Base-by-base conservation (phyloP, 768 basidiomycete species). In the Aureoboletus auriporus region DNA sequence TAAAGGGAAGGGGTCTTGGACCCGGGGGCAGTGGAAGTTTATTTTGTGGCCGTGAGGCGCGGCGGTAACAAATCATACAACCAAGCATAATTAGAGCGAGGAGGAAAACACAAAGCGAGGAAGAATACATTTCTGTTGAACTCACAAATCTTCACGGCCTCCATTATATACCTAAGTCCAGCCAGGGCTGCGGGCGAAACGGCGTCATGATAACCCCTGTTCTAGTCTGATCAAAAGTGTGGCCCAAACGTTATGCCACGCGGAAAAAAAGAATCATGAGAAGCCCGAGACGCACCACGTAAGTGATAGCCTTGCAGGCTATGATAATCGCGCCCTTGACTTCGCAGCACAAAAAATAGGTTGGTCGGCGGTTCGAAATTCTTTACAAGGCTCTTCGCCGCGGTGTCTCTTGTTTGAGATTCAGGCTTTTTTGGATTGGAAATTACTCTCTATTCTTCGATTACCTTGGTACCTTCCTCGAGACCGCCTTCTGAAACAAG, bases 391-490 rank as follows among this genome's bases (percentile, higher is more conserved):
- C 42, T 23, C 52, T 57, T 64, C 59, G 48, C 62, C 61, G 61
- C 62, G 61, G 62, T 62, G 52, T 62, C 59, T 58, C 53, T 62
- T 47, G 52, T 20, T 31, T 38, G 16, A 44, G 49, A 46, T 52
- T 51, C 44, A 40, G 56, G 28, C 29, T 12, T 39, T 26, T 58
- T 44, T 29, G 29, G 53, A 51, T 58, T 61, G 39, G 30, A 43
- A 56, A 61, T 58, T 61, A 27, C 27, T 33, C 33, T 43, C 38
- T 36, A 30, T 42, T 39, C 51, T 61, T 53, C 53, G 44, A 55
- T 59, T 54, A 52, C 56, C 42, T 50, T 55, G 39, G 39, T 48
- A 33, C 44, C 51, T 49, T 53, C 39, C 33, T 20, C 35, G 30
- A 12, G 47, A 47, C 42, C 30, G 41, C 46, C 38, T 44, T 44